Evolutionary conservation across 768 basidiomycete genomes (phyloP).

Genomic region (Leccinum broughii): DNA sequence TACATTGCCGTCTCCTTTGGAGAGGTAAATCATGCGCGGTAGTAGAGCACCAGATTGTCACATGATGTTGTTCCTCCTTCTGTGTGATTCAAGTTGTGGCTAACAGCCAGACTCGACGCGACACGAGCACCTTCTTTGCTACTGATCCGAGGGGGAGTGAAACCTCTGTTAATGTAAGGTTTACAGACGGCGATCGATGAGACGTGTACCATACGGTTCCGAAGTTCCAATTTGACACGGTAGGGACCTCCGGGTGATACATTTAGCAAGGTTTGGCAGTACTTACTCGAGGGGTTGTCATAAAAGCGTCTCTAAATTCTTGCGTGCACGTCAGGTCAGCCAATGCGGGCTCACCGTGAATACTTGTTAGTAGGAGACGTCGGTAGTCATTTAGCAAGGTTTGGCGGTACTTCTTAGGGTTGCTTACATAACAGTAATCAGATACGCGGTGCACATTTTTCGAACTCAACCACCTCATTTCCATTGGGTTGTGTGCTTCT

Average conservation of each 20-base stretch:
- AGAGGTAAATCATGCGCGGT: background rate
- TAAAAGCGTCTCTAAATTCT: background rate
- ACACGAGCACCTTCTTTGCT: background rate
- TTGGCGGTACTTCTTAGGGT: too few relatives aligned
- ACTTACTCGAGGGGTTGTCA: background rate
- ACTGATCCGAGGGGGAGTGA: too few relatives aligned
- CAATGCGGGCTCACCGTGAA: background rate
- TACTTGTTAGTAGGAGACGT: background rate
- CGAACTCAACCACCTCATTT: too few relatives aligned
- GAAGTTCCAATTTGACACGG: background rate
- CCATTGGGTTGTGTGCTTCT: too few relatives aligned
- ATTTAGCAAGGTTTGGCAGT: too few relatives aligned
- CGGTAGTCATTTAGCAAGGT: background rate
- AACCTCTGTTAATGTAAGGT: too few relatives aligned
- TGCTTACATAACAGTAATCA: too few relatives aligned
- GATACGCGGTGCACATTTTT: too few relatives aligned
- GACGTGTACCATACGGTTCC: background rate
- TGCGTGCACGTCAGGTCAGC: too few relatives aligned
- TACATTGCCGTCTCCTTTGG: background rate
- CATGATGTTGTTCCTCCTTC: background rate
- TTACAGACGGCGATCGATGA: too few relatives aligned
- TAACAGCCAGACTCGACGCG: background rate
- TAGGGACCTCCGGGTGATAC: too few relatives aligned
- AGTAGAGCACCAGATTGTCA: background rate
- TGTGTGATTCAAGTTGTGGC: background rate